phyloP scores from a whole-genome alignment of 352 stramenopile species.

The Phytophthora multivora region DNA sequence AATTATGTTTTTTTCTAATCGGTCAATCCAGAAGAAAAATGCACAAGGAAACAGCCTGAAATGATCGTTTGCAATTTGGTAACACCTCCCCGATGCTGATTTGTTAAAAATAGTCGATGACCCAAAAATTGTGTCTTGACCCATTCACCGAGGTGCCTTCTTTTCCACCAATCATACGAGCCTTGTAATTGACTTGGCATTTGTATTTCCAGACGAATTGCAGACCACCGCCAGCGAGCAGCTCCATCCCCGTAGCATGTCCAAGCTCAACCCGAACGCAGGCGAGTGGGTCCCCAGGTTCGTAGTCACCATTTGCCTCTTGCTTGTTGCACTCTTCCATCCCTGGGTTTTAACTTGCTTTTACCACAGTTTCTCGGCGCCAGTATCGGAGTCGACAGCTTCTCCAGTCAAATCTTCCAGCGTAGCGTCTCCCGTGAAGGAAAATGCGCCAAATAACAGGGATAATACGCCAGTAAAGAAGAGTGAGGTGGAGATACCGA shows the following conservation, averaged over 20 bases:
- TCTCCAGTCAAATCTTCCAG: conserved; percentile 20
- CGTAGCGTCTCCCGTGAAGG: conserved; percentile 19
- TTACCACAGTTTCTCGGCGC: conserved; percentile 35
- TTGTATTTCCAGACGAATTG: conserved; percentile 11
- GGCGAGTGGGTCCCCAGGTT: conserved; percentile 83
- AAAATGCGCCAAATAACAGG: neutral
- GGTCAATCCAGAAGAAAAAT: no score
- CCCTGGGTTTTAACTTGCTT: neutral
- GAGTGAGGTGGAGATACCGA: conserved; percentile 1
- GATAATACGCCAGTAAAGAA: conserved; percentile 9
- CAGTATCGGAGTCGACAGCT: conserved; percentile 13
- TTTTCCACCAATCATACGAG: no score
- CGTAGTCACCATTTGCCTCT: conserved; percentile 8
- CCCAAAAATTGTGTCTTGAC: no score
- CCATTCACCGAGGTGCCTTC: no score
- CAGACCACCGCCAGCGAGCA: conserved; percentile 10
- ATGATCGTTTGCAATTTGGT: no score
- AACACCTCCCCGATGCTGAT: no score
- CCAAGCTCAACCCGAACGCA: conserved; percentile 82
- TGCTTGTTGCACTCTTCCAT: neutral
- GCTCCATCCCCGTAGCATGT: conserved; percentile 29
- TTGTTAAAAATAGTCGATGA: no score
- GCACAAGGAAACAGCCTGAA: no score
- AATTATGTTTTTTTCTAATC: no score
- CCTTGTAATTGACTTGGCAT: conserved; percentile 7